Evolutionary conservation across 2,329 filamentous ascomycete genomes (phyloP).

Genomic region (Colletotrichum lini): DNA sequence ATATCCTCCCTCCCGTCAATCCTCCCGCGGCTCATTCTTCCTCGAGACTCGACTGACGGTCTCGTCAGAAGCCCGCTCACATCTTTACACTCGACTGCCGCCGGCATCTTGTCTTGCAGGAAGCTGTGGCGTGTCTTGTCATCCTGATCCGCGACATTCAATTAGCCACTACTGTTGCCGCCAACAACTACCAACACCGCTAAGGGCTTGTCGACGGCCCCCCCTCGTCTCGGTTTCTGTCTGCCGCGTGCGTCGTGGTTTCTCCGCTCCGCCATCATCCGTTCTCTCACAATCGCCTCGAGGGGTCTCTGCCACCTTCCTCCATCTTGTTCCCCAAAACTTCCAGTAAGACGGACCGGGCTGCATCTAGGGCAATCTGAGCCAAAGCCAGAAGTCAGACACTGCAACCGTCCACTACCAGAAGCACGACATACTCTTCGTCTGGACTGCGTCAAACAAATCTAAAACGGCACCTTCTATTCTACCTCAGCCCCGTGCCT

Average conservation of each 20-base stretch:
- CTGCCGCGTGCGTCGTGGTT: conserved; percentile 6
- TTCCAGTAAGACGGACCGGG: neutral
- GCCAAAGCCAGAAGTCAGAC: neutral
- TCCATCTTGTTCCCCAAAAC: neutral
- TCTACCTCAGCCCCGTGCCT: neutral
- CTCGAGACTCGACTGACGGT: neutral
- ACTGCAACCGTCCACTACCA: conserved; percentile 26
- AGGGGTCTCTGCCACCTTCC: conserved; percentile 2
- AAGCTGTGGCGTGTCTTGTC: conserved; percentile 31
- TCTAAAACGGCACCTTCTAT: conserved; percentile 40
- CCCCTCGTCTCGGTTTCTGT: conserved; percentile 1
- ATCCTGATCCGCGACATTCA: conserved; percentile 36
- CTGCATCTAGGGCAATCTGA: conserved; percentile 3
- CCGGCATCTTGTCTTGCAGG: conserved; percentile 36
- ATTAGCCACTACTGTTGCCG: conserved; percentile 5
- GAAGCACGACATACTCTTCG: conserved; percentile 40
- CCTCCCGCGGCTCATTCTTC: conserved; percentile 16
- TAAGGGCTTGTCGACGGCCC: conserved; percentile 7
- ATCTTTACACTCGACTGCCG: conserved; percentile 19
- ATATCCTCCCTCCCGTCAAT: conserved; percentile 16
- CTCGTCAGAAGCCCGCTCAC: neutral
- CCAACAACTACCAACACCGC: neutral
- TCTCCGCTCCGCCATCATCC: conserved; percentile 36
- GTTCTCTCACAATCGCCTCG: conserved; percentile 32
- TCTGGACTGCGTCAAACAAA: conserved; percentile 42